Evolutionary conservation across 2,329 filamentous ascomycete species (phyloP).

Genomic region (Penicillium decumbens): DNA sequence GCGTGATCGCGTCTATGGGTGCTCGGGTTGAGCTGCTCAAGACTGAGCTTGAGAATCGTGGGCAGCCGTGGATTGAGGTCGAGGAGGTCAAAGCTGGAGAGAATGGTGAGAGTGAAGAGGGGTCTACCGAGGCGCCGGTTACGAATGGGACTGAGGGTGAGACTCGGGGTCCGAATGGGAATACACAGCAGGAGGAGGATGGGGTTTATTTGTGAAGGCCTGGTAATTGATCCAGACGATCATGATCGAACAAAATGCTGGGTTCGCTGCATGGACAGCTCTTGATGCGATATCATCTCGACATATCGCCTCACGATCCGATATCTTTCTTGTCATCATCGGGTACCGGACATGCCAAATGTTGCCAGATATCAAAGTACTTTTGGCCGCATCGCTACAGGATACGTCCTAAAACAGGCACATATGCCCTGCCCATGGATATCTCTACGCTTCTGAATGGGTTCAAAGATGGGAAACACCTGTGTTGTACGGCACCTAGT

Average conservation of each 20-base stretch:
- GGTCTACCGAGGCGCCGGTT: conserved; percentile 10
- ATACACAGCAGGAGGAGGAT: conserved; percentile 15
- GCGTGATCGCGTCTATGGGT: conserved; percentile 53
- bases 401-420: background rate
- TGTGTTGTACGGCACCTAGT: background rate
- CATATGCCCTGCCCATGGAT: background rate
- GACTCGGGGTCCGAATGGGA: background rate
- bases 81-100: conserved; percentile 20
- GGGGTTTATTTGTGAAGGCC: conserved; percentile 32
- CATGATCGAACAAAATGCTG: background rate
- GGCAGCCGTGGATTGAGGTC: conserved; percentile 49
- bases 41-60: conserved; percentile 51
- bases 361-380: no score
- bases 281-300: background rate
- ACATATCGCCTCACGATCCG: no score
- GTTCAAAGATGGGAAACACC: background rate
- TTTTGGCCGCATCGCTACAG: background rate
- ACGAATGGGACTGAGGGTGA: conserved; percentile 20
- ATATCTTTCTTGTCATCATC: background rate
- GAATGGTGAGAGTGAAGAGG: conserved; percentile 21
- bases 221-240: background rate
- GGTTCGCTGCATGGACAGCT: background rate
- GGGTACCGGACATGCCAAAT: background rate
- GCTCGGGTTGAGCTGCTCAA: conserved; percentile 53
- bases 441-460: background rate